These are phyloP conservation scores for Starmerella stigmatis DNA, from an alignment of 805 yeast species.

Conservation along the genomic window DNA sequence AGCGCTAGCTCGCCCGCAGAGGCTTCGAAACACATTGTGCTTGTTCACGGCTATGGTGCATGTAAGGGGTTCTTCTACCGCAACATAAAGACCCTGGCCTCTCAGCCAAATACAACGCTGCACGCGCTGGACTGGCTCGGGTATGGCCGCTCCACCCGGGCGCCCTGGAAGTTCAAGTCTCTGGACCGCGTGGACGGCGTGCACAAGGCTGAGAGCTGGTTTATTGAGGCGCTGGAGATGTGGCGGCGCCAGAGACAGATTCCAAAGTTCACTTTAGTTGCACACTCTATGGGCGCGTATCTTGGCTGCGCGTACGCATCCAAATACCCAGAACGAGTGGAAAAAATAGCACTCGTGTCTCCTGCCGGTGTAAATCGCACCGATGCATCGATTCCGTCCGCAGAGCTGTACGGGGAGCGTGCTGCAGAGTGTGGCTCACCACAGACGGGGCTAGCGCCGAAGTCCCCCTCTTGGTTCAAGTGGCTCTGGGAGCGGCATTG, in stretches of 20 bases:
- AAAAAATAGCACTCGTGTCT: constrained; percentile 64
- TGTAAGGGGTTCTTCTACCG: constrained; percentile 72
- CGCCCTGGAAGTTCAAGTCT: constrained; percentile 33
- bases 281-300: constrained; percentile 93
- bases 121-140: constrained; percentile 86
- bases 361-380: constrained; percentile 72
- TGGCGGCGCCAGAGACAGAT: constrained; percentile 51
- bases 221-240: constrained; percentile 49
- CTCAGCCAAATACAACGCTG: constrained; percentile 46
- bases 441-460: constrained; percentile 12
- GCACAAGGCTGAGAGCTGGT: constrained; percentile 48
- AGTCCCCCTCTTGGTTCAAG: constrained; percentile 50
- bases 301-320: constrained; percentile 58
- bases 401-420: constrained; percentile 16
- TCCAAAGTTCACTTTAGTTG: constrained; percentile 48
- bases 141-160: constrained; percentile 75
- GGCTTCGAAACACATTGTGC: constrained; percentile 45
- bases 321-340: constrained; percentile 49
- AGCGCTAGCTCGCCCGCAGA: constrained; percentile 6
- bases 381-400: constrained; percentile 31
- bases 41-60: constrained; percentile 91
- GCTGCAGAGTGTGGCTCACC: background rate
- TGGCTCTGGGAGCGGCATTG: constrained; percentile 76
- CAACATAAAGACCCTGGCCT: constrained; percentile 46
- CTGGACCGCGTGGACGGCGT: constrained; percentile 33